phyloP scores from a whole-genome alignment of 1,284 basidiomycete species.

The Bondarzewia mesenterica region DNA sequence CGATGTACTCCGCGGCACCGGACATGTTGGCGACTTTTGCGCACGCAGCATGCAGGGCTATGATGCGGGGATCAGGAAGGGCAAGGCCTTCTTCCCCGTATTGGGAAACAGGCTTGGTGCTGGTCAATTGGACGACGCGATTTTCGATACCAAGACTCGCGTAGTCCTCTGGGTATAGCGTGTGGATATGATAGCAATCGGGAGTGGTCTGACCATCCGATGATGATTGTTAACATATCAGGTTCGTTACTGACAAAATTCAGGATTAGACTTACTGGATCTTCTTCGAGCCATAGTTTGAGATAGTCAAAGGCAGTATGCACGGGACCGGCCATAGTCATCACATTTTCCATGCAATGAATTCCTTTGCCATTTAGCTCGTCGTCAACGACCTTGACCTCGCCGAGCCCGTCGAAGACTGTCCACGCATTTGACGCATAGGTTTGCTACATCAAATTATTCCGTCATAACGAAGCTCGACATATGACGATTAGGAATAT shows the following conservation, averaged over 20 bases:
- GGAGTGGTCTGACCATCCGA: too few species aligned
- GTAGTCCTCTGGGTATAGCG: too few species aligned
- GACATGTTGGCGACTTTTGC: constrained; percentile 28
- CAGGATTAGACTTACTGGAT: too few species aligned
- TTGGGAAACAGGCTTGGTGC: neutral
- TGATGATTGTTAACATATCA: too few species aligned
- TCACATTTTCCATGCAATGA: constrained; percentile 20
- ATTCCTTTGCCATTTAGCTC: constrained; percentile 17
- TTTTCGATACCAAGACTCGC: too few species aligned
- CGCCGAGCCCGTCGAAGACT: constrained; percentile 13
- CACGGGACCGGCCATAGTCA: constrained; percentile 16
- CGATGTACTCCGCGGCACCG: constrained; percentile 25
- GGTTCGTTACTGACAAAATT: too few species aligned
- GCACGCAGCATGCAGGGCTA: constrained; percentile 28
- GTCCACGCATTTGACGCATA: constrained; percentile 9
- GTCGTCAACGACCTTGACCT: neutral
- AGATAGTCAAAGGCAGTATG: constrained; percentile 18
- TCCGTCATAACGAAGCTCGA: neutral
- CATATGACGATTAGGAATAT: neutral
- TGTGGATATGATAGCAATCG: neutral
- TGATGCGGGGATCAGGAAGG: constrained; percentile 9
- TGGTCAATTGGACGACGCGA: neutral
- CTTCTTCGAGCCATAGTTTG: constrained; percentile 18
- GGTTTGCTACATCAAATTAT: neutral
- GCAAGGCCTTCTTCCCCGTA: too few species aligned